Evolutionary conservation across 768 basidiomycete genomes (phyloP), one percentile per base, ranked within the genome.

Genomic region (Pleurotus salmoneostramineus): DNA sequence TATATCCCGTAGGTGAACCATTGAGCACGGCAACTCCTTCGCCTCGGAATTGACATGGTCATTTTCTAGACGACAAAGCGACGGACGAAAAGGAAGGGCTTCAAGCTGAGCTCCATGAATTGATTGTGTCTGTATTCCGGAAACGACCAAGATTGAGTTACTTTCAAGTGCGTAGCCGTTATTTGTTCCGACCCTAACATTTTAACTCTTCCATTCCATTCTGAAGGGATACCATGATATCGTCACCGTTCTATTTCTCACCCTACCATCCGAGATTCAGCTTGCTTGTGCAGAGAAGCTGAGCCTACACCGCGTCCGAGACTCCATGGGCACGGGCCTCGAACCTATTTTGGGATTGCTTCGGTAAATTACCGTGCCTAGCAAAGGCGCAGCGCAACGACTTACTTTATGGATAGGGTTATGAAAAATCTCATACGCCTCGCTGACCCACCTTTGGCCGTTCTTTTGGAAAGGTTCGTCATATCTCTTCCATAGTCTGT

Each of bases 151-250:
- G 77, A 37, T 72, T 96, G 51, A 83, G 81, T 66, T 98, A 97
- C 70, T 96, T 95, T 63, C 92, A 94, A 74, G 91, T 85, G 51
- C 32, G 21, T 15, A 36, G 14, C 27, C n/a, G 21, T 34, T 42
- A 15, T 11, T 48, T 4, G 8, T 37, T 33, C 40, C 49, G 15
- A 33, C n/a, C n/a, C 17, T 10, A 34, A 27, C n/a, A 56, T 49
- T 27, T 35, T 36, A 35, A 33, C 27, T 37, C 27, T 46, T 47
- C 36, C n/a, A 10, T 33, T 47, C 5, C 32, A 31, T 7, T 5
- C 48, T 42, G 33, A 68, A 95, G 86, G 95, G 95, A 46, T 96
- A 91, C 71, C 95, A 97, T 66, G 95, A 97, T 66, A 93, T 98
- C 44, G 78, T 93, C 17, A 89, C 92, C 0, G 93, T 97, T 10